Evolutionary conservation across 1,139 yeast species (phyloP), one percentile per base, ranked within the genome.

Genomic region (Suhomyces terraborum): DNA sequence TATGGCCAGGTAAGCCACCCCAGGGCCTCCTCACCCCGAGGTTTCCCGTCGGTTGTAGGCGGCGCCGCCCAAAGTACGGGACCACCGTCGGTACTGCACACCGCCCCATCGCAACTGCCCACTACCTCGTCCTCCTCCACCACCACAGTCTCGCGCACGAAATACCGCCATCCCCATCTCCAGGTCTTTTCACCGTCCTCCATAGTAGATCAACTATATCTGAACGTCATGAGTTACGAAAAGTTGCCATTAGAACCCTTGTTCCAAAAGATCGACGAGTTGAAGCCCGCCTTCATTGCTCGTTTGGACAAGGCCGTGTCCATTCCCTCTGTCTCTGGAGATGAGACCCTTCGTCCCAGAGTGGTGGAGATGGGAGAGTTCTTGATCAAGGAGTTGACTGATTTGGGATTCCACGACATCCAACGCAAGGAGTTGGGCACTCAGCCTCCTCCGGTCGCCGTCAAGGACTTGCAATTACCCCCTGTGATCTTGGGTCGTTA

Each of bases 311-410:
- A 83, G 43, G 97, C 97, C 9, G 91, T 94, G 38, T 86, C 89
- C 44, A 94, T 93, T 55, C 95, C 96, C 38, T 91, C 98, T 4
- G 97, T 94, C 28, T 89, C 98, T 7, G 82, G 89, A 27, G 98
- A 93, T 62, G 95, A 89, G 59, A 64, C 80, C 12, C 77, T 86
- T 56, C 86, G 96, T 67, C 95, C 95, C 23, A 75, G 84, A 61
- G 98, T 93, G 38, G 81, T 85, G 43, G 76, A 73, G 55, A 93
- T 94, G 89, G 95, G 95, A 25, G 79, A 86, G 41, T 93, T 87
- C 66, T 70, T 93, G 46, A 82, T 79, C 41, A 62, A 62, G 6
- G 91, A 91, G 67, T 76, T 94, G 59, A 73, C 69, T 41, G 59
- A 61, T 4, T 75, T 93, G 46, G 96, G 95, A 16, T 94, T 89